Percentiles rank a stretch among this genome's conserved stretches.
Evolutionary conservation across 1,139 yeast genomes (phyloP).

Genomic region (Geotrichum cucujoidarum): DNA sequence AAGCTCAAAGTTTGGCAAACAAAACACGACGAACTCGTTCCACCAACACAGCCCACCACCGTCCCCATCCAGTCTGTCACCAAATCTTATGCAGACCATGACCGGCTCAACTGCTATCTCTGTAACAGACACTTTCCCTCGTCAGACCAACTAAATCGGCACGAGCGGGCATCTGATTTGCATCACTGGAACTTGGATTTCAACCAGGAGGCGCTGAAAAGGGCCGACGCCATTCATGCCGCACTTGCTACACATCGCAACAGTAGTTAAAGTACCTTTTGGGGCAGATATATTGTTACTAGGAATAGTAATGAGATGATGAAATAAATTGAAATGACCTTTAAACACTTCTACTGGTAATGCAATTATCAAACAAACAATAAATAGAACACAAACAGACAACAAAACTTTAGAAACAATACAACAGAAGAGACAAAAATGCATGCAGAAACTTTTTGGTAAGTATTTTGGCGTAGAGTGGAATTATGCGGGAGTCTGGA

Average conservation of each 20-base stretch:
- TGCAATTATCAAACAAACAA: no score
- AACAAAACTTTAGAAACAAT: no score
- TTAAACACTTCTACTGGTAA: no score
- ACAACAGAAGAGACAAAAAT: background rate
- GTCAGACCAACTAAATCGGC: conserved; percentile 12
- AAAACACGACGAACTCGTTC: conserved; percentile 4
- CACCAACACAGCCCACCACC: background rate
- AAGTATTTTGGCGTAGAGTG: background rate
- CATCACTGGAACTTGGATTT: conserved; percentile 8
- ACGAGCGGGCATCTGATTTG: conserved; percentile 12
- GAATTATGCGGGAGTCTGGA: background rate
- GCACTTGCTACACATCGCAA: background rate
- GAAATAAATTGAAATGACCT: no score
- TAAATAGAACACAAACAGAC: background rate
- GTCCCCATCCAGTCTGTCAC: background rate
- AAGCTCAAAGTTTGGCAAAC: conserved; percentile 7
- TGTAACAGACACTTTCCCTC: conserved; percentile 14
- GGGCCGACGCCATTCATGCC: background rate
- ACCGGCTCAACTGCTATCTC: conserved; percentile 13
- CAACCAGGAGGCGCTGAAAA: background rate
- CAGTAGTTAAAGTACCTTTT: no score
- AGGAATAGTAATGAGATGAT: no score
- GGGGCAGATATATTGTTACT: no score
- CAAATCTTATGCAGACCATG: conserved; percentile 14
- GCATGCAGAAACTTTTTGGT: background rate